A percentile compares a stretch with the other conserved stretches of the same genome.
These are phyloP conservation scores for Aureobasidium sp. DNA, from an alignment of 2,329 filamentous ascomycete genomes.

Conservation along the genomic window DNA sequence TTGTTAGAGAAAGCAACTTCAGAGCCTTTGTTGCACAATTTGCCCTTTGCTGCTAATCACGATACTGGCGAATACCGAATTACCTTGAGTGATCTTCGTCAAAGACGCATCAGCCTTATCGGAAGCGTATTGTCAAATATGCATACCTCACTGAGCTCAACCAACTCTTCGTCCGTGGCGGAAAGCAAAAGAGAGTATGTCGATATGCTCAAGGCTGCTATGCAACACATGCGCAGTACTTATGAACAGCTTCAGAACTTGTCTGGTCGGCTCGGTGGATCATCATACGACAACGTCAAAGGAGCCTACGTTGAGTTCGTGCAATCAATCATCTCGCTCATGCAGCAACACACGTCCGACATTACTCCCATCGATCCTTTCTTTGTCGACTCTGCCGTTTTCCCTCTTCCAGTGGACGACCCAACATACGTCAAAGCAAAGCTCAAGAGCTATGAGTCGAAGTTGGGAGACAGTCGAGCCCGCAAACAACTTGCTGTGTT, in stretches of 20 bases:
- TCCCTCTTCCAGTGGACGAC: conserved; percentile 52
- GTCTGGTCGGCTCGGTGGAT: neutral
- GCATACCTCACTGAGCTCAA: conserved; percentile 38
- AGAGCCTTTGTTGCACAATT: conserved; percentile 45
- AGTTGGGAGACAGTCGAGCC: conserved; percentile 38
- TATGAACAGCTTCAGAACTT: conserved; percentile 44
- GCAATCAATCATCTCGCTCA: conserved; percentile 49
- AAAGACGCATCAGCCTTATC: conserved; percentile 46
- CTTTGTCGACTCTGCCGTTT: conserved; percentile 52
- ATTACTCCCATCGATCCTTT: conserved; percentile 49
- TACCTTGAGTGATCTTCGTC: conserved; percentile 41
- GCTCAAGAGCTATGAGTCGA: conserved; percentile 50
- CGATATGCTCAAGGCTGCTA: conserved; percentile 45
- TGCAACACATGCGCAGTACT: conserved; percentile 53
- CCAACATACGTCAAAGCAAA: conserved; percentile 55
- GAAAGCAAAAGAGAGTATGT: conserved; percentile 40
- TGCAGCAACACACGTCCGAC: conserved; percentile 53
- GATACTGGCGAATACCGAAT: conserved; percentile 37
- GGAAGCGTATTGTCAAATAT: conserved; percentile 52
- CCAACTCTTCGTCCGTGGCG: conserved; percentile 23
- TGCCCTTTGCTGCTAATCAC: conserved; percentile 44
- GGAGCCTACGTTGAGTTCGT: conserved; percentile 55
- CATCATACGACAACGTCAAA: conserved; percentile 24
- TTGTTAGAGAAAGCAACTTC: conserved; percentile 40
- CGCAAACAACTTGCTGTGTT: conserved; percentile 50